These are phyloP conservation scores for Yamadazyma insecticola DNA, from an alignment of 805 yeast species.

Conservation along the genomic window DNA sequence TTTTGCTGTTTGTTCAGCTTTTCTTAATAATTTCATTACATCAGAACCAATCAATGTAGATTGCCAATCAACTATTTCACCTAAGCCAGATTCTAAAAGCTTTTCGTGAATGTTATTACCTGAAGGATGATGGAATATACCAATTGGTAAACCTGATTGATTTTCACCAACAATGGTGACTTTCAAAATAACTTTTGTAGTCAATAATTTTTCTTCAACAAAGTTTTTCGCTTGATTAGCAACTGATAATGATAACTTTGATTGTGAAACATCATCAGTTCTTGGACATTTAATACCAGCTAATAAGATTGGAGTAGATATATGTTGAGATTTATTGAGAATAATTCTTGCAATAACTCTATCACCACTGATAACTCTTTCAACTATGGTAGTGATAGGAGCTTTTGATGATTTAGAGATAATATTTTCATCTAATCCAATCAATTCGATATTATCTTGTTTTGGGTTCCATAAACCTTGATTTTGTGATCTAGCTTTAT, in stretches of 20 bases:
- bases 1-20: conserved; percentile 61
- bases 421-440: conserved; percentile 26
- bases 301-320: conserved; percentile 53
- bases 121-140: conserved; percentile 61
- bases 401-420: conserved; percentile 29
- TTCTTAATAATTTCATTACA: conserved; percentile 57
- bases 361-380: conserved; percentile 76
- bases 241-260: conserved; percentile 19
- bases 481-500: conserved; percentile 46
- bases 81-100: conserved; percentile 65
- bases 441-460: conserved; percentile 13
- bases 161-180: conserved; percentile 57
- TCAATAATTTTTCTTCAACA: conserved; percentile 60
- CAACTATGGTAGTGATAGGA: conserved; percentile 61
- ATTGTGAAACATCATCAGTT: conserved; percentile 44
- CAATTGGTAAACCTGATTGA: conserved; percentile 58
- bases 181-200: conserved; percentile 49
- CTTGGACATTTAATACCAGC: conserved; percentile 78
- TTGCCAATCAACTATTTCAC: conserved; percentile 79
- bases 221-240: conserved; percentile 64
- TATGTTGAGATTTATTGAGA: conserved; percentile 47
- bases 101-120: conserved; percentile 68
- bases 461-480: conserved; percentile 51
- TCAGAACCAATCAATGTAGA: conserved; percentile 61
- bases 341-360: conserved; percentile 59